Percentiles rank a stretch among this genome's conserved stretches.
These are phyloP conservation scores for Trapa incisa DNA, from an alignment of 345 rosid species.

Conservation along the genomic window DNA sequence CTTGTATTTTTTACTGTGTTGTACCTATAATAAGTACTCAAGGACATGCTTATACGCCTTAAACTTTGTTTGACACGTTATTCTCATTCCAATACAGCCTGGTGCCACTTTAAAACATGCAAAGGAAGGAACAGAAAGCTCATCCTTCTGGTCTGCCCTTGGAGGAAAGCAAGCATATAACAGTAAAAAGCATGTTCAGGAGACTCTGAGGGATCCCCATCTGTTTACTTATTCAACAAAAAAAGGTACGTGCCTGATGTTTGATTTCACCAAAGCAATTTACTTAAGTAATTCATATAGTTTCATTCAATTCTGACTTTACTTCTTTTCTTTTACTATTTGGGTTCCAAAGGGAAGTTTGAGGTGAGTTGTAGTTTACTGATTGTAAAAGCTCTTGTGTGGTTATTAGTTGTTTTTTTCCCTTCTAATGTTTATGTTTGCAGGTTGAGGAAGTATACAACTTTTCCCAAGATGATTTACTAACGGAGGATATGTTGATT, in stretches of 20 bases:
- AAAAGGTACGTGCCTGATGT: conserved; percentile 37
- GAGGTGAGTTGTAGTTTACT: conserved; percentile 53
- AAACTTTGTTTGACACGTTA: background rate
- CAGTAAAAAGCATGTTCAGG: conserved; percentile 53
- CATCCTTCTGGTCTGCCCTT: conserved; percentile 89
- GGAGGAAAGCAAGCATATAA: conserved; percentile 93
- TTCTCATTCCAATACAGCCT: conserved; percentile 40
- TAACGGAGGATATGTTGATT: conserved; percentile 84
- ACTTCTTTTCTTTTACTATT: conserved; percentile 14
- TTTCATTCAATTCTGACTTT: conserved; percentile 21
- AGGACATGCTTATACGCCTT: background rate
- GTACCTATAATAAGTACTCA: no score
- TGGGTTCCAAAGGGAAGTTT: conserved; percentile 60
- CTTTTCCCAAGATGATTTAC: conserved; percentile 85
- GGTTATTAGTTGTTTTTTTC: conserved; percentile 10
- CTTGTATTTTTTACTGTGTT: background rate
- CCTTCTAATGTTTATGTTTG: conserved; percentile 5
- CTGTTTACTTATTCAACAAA: conserved; percentile 56
- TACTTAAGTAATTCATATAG: background rate
- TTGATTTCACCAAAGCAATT: background rate
- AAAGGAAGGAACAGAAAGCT: conserved; percentile 96
- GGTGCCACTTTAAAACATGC: conserved; percentile 77
- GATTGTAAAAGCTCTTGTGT: conserved; percentile 8
- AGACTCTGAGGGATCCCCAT: conserved; percentile 75
- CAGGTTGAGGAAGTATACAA: conserved; percentile 94